These are phyloP conservation scores for Botryotinia calthae DNA, from an alignment of 2,329 filamentous ascomycete species.

Conservation along the genomic window DNA sequence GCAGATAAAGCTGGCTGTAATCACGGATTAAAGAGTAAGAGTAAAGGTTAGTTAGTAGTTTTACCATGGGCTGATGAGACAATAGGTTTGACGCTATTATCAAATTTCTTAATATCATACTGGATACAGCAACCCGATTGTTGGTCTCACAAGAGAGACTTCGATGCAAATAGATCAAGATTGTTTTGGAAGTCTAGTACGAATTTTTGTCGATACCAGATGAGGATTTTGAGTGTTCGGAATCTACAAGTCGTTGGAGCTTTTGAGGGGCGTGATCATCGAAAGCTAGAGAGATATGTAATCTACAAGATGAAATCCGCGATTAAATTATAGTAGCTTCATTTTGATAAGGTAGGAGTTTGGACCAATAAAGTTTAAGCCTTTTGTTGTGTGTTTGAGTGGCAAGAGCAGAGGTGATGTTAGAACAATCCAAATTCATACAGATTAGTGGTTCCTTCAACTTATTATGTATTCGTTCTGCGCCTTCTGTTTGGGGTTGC, in stretches of 20 bases:
- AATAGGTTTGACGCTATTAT: fast-evolving
- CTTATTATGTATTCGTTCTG: not conserved
- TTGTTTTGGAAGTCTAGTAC: not conserved
- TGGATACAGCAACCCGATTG: not conserved
- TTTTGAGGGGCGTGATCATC: too few species aligned
- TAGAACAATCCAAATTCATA: too few species aligned
- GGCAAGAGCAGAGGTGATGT: not conserved
- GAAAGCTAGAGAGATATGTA: not conserved
- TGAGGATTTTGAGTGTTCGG: not conserved
- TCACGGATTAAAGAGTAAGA: not conserved
- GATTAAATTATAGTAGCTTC: not conserved
- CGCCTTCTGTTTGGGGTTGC: not conserved
- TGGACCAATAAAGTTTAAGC: not conserved
- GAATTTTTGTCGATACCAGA: fast-evolving
- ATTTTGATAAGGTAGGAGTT: fast-evolving
- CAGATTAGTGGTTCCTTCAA: too few species aligned
- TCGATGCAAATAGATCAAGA: not conserved
- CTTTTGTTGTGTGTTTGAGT: not conserved
- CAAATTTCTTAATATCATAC: not conserved
- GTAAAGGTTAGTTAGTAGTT: not conserved
- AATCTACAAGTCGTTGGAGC: not conserved
- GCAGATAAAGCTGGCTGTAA: not conserved
- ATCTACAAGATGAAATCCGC: not conserved
- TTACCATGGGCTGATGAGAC: not conserved
- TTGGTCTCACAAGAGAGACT: not conserved